Base-by-base conservation (phyloP, 768 basidiomycete species). In the Hemileccinum impolitum region DNA sequence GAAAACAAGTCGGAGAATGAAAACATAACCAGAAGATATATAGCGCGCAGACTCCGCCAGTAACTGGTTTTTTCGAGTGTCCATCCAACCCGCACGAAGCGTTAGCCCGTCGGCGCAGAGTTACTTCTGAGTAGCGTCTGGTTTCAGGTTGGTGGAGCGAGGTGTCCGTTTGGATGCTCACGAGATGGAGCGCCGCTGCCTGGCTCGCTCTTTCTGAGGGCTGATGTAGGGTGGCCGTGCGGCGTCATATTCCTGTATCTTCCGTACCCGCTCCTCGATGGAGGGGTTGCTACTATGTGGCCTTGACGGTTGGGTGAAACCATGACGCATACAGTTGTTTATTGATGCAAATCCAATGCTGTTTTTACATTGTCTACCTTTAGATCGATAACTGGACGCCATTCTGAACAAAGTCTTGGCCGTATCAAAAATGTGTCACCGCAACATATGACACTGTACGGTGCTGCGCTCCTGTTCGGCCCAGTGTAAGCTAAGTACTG, bases 241-340 rank as follows among this genome's bases (percentile, higher is more conserved):
- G 75, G 81, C 81, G 81, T 85, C 79, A 88, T 88, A 87, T 88
- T 85, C 81, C 84, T 84, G 73, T 75, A 83, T 81, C 79, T 81
- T 73, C 84, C 80, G 84, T 84, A 85, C 70, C 64, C 67, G 45
- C 64, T 69, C 59, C 66, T 59, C 62, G 63, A 1, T 14, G n/a
- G 48, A 50, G 57, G 61, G 43, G 61, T 56, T 57, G 61, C 61
- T 61, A 48, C 60, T 61, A 85, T 78, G 85, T 85, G 77, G 79
- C 84, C 55, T 78, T 87, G 84, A 86, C 82, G 81, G 85, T 81
- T 68, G 77, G 80, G 84, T 81, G 58, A 86, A 85, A 86, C 86
- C 86, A 88, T 88, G 81, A 81, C 72, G 81, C 72, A 75, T 63
- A 86, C 85, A 87, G 6, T 23, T 23, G 6, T 23, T 23, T 23